Evolutionary conservation across 441 rosid species (phyloP), one percentile per base, ranked within the genome.

Genomic region (Erysimum cheiri): DNA sequence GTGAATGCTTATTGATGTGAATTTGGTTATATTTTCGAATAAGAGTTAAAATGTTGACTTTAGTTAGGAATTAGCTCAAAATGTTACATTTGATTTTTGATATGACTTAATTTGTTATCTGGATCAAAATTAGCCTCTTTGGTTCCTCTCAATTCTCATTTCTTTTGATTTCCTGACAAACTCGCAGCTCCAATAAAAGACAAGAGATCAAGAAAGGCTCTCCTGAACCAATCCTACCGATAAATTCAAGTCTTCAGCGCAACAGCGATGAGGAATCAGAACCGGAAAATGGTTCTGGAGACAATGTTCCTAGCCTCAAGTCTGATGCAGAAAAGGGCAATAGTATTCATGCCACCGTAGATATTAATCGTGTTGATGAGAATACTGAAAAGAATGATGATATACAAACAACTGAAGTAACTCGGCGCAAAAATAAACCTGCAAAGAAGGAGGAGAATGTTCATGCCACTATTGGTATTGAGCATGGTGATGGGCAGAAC

Each of bases 141-240:
- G 52, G 5, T 19, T 35, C 24, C 6, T 57, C 39, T 15, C 53
- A 19, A 0, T 15, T 15, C 40, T 12, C 47, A 17, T 46, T 56
- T 28, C 9, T 14, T 70, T 7, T 44, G 24, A 63, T 32, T 3
- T 52, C 11, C 33, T 69, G 60, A 49, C 3, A 47, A 46, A 61
- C 41, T 10, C 49, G 67, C 78, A 82, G 94, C 76, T 82, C 85
- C 1, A 77, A 15, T 26, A 87, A 77, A 83, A 79, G 83, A 29
- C 84, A 72, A 54, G 86, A 74, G 43, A 76, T 75, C 74, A 90
- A 87, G 80, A 86, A 87, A 80, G 77, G 75, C 3, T 79, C 86
- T 28, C 70, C 84, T 32, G 73, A 83, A 53, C 78, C 70, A 73
- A 80, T 77, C 47, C 36, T 69, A 0, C 81, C 84, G 10, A 49